phyloP scores from a whole-genome alignment of 768 basidiomycete genomes.

The Mycena capillaripes region DNA sequence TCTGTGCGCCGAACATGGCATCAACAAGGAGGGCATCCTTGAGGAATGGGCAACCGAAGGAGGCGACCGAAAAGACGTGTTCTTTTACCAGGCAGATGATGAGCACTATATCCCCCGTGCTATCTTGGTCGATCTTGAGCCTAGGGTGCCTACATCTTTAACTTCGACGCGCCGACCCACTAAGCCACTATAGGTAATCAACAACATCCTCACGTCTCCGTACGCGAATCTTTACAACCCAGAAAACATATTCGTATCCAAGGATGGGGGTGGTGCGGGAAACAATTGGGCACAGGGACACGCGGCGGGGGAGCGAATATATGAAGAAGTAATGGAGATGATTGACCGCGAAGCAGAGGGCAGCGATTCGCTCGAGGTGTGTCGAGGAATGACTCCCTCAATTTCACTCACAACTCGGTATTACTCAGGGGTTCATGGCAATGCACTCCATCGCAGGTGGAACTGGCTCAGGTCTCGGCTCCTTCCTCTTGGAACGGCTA shows the following conservation, averaged over 20 bases:
- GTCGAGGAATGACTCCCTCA: conserved; percentile 32
- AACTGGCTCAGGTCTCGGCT: conserved; percentile 97
- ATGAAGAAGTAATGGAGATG: conserved; percentile 99
- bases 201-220: conserved; percentile 90
- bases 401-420: not conserved
- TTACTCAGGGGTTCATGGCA: conserved; percentile 92
- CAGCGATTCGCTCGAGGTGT: conserved; percentile 94
- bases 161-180: conserved; percentile 1
- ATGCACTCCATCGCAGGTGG: conserved; percentile 99
- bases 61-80: conserved; percentile 98
- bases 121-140: conserved; percentile 96
- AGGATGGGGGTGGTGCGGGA: conserved; percentile 98
- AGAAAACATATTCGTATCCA: conserved; percentile 96
- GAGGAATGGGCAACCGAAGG: conserved; percentile 98
- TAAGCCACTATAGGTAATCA: conserved; percentile 81
- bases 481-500: conserved; percentile 95
- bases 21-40: conserved; percentile 94
- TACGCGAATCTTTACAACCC: conserved; percentile 96
- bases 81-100: conserved; percentile 99
- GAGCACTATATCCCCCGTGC: conserved; percentile 99
- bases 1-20: conserved; percentile 98
- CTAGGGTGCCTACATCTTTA: conserved; percentile 73
- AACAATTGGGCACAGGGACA: conserved; percentile 99
- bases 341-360: conserved; percentile 98
- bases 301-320: conserved; percentile 88